Evolutionary conservation across 441 rosid species (phyloP).

Genomic region (Euphorbia schlechtendalii): DNA sequence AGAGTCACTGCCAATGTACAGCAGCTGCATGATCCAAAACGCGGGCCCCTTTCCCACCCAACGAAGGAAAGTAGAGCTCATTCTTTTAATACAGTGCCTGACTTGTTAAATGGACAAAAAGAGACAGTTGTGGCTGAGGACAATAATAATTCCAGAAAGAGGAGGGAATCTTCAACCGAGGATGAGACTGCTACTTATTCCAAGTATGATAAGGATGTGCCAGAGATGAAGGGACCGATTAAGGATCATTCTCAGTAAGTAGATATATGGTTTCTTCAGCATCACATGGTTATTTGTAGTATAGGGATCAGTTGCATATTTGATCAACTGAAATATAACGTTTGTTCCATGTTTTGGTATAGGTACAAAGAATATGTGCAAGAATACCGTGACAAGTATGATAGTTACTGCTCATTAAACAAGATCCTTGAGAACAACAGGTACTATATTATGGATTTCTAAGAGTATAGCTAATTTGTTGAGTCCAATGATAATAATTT

Average conservation of each 20-base stretch:
- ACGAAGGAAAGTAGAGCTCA: slow-evolving; percentile 48
- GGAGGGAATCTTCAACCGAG: slow-evolving; percentile 49
- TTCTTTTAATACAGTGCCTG: slow-evolving; percentile 25
- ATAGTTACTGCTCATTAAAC: slow-evolving; percentile 63
- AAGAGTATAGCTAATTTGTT: not conserved
- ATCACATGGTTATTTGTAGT: too few relatives aligned
- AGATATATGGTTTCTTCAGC: too few relatives aligned
- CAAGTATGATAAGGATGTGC: slow-evolving; percentile 73
- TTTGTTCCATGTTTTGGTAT: slow-evolving; percentile 6
- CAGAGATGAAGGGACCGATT: slow-evolving; percentile 77
- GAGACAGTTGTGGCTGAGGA: slow-evolving; percentile 34
- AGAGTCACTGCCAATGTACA: slow-evolving; percentile 34
- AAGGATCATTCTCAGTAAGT: slow-evolving; percentile 80
- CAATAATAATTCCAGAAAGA: slow-evolving; percentile 41
- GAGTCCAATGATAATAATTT: slow-evolving; percentile 5
- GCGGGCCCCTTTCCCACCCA: slow-evolving; percentile 37
- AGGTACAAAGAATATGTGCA: slow-evolving; percentile 81
- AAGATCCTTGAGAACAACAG: slow-evolving; percentile 71
- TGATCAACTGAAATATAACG: slow-evolving; percentile 15
- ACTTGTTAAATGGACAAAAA: slow-evolving; percentile 40
- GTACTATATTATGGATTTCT: slow-evolving; percentile 36
- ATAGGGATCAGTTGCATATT: slow-evolving; percentile 3
- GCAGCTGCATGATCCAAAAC: slow-evolving; percentile 46
- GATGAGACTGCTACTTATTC: slow-evolving; percentile 58
- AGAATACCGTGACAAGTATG: slow-evolving; percentile 79